Conservation (phyloP, 1,284 basidiomycete genomes). For the Austropuccinia psidii region DNA sequence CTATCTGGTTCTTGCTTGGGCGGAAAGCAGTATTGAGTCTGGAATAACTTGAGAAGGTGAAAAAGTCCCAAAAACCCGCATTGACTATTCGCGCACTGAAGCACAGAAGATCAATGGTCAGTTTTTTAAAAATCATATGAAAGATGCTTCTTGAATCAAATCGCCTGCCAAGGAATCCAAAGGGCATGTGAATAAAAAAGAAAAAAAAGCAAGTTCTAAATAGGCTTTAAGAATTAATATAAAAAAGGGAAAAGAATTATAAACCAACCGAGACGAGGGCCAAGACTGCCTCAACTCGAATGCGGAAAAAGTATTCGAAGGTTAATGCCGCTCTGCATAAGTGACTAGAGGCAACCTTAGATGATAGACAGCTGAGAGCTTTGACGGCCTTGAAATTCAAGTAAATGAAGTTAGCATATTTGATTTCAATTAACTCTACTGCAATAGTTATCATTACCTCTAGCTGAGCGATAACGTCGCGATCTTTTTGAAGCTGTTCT, state of each 20-base stretch:
- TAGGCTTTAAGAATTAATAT: not conserved
- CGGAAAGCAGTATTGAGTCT: slow-evolving; percentile 79
- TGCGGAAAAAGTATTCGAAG: slow-evolving; percentile 92
- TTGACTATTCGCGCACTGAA: slow-evolving; percentile 67
- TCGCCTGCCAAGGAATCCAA: too few species aligned
- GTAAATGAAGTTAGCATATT: not conserved
- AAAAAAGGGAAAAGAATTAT: not conserved
- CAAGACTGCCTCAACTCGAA: slow-evolving; percentile 85
- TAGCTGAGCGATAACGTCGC: slow-evolving; percentile 95
- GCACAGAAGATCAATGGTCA: not conserved
- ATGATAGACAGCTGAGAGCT: slow-evolving; percentile 71
- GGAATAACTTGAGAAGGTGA: slow-evolving; percentile 89
- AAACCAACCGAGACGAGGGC: slow-evolving; percentile 70
- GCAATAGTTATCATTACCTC: slow-evolving; percentile 58
- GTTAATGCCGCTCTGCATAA: slow-evolving; percentile 89
- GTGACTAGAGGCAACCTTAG: slow-evolving; percentile 78
- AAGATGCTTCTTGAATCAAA: slow-evolving; percentile 18
- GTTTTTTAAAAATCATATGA: not conserved
- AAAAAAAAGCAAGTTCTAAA: not conserved
- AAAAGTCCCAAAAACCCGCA: slow-evolving; percentile 85
- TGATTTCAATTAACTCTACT: not conserved
- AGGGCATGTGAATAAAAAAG: too few species aligned
- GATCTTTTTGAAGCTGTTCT: slow-evolving; percentile 86
- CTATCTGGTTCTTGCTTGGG: slow-evolving; percentile 68
- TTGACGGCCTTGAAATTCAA: slow-evolving; percentile 61